Evolutionary conservation across 306 rosid species (phyloP).

Genomic region (Mucuna pruriens): DNA sequence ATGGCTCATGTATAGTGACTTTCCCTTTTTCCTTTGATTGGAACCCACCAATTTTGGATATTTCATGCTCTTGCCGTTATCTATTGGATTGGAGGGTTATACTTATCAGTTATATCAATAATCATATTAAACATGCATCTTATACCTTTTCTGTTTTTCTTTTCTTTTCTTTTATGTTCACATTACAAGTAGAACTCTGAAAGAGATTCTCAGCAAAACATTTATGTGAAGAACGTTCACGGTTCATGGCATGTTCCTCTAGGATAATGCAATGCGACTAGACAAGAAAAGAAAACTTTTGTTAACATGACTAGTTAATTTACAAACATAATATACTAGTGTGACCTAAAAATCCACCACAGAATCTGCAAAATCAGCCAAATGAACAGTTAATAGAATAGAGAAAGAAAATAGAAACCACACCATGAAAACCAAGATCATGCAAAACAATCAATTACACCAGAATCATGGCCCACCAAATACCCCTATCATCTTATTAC

Average conservation of each 20-base stretch:
- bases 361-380: slow-evolving; percentile 34
- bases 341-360: slow-evolving; percentile 13
- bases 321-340: slow-evolving; percentile 39
- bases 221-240: neutral
- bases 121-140: too few relatives aligned
- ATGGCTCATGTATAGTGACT: neutral
- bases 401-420: slow-evolving; percentile 30
- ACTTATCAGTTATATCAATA: neutral
- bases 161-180: too few relatives aligned
- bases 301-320: slow-evolving; percentile 36
- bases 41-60: neutral
- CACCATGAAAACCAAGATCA: slow-evolving; percentile 38
- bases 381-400: neutral
- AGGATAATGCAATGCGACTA: neutral
- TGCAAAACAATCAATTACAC: slow-evolving; percentile 40
- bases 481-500: slow-evolving; percentile 24
- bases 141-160: too few relatives aligned
- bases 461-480: slow-evolving; percentile 40
- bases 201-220: neutral
- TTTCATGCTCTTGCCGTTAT: neutral
- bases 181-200: neutral
- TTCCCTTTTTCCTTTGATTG: neutral
- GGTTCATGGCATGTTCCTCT: neutral
- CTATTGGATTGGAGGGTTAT: neutral
- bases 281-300: slow-evolving; percentile 12